phyloP scores from a whole-genome alignment of 176 grass and related monocot genomes.

The Phoenix dactylifera region DNA sequence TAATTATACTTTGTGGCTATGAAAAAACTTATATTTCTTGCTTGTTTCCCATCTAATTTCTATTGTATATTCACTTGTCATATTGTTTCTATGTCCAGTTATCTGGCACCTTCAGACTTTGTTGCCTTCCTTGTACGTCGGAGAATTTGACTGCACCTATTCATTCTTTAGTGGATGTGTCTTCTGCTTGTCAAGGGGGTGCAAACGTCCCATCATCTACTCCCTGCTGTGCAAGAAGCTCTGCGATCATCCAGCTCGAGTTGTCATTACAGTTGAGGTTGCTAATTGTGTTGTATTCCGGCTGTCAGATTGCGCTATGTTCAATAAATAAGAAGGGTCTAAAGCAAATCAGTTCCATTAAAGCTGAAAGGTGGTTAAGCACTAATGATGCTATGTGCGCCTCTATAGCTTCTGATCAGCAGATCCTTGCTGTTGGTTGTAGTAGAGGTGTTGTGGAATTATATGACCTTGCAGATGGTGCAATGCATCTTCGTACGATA shows the following conservation, averaged over 20 bases:
- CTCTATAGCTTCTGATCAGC: constrained; percentile 85
- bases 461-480: constrained; percentile 77
- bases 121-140: constrained; percentile 46
- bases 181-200: constrained; percentile 30
- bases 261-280: constrained; percentile 65
- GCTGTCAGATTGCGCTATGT: constrained; percentile 78
- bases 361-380: constrained; percentile 65
- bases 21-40: background rate
- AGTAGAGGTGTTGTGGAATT: constrained; percentile 83
- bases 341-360: constrained; percentile 51
- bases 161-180: constrained; percentile 43
- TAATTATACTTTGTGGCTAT: background rate
- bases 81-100: constrained; percentile 49
- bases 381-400: constrained; percentile 65
- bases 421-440: constrained; percentile 87
- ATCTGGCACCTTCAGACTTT: constrained; percentile 55
- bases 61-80: constrained; percentile 15
- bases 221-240: constrained; percentile 55
- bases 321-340: constrained; percentile 79
- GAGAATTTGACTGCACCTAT: constrained; percentile 28
- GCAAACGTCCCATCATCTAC: constrained; percentile 27
- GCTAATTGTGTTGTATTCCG: constrained; percentile 67
- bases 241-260: constrained; percentile 61
- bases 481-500: constrained; percentile 62
- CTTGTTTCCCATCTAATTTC: constrained; percentile 15